Evolutionary conservation across 2,329 filamentous ascomycete genomes (phyloP).

Genomic region (Juglanconis juglandina): DNA sequence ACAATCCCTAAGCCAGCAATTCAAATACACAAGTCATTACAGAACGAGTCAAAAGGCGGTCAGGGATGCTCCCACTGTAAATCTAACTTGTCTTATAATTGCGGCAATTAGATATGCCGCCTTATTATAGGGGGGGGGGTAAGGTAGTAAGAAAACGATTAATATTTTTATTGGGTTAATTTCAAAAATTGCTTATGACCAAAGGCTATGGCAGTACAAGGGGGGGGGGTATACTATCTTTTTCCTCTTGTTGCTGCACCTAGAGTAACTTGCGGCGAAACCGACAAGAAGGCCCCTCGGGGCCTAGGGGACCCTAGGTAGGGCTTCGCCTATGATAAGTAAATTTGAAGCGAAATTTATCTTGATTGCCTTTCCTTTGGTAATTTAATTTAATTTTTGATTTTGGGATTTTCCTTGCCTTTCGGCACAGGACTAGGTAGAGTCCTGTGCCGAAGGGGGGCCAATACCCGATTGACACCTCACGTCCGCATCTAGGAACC

Average conservation of each 20-base stretch:
- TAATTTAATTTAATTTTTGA: too few species aligned
- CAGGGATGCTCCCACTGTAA: too few species aligned
- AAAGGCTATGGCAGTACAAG: not conserved
- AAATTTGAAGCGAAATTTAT: conserved; percentile 7
- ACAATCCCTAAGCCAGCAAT: too few species aligned
- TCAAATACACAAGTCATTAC: too few species aligned
- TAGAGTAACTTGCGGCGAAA: not conserved
- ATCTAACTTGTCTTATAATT: too few species aligned
- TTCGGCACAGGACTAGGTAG: too few species aligned
- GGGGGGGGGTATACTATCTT: not conserved
- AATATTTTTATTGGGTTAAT: conserved; percentile 8
- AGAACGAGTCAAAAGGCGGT: too few species aligned
- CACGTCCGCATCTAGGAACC: too few species aligned
- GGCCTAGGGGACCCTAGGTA: too few species aligned
- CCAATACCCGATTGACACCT: too few species aligned
- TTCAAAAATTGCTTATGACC: conserved; percentile 5
- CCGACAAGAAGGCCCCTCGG: not conserved
- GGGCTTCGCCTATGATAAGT: not conserved
- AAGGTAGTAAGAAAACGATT: not conserved
- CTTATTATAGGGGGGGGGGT: not conserved
- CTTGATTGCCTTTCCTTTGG: not conserved
- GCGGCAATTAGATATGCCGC: not conserved
- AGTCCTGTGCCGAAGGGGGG: too few species aligned
- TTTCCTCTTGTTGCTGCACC: not conserved
- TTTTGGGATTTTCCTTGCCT: too few species aligned